phyloP scores from a whole-genome alignment of 2,329 filamentous ascomycete genomes.

The Xenoacremonium recifei region DNA sequence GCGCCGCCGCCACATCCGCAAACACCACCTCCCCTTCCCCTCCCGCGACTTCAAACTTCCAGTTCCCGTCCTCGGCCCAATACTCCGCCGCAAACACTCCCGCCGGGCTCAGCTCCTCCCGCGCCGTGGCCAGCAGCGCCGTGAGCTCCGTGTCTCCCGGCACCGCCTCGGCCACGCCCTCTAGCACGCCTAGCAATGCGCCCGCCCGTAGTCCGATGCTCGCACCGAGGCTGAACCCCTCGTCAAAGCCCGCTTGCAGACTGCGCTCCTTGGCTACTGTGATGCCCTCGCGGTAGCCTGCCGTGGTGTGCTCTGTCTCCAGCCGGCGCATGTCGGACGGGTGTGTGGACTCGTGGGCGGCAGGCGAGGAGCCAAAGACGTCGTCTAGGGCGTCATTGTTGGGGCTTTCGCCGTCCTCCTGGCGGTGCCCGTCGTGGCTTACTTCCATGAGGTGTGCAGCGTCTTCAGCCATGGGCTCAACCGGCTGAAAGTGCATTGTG shows the following conservation, averaged over 20 bases:
- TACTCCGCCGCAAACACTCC: slow-evolving; percentile 64
- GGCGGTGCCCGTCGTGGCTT: slow-evolving; percentile 8
- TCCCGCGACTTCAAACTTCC: slow-evolving; percentile 59
- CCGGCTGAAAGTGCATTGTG: slow-evolving; percentile 34
- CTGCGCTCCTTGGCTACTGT: slow-evolving; percentile 70
- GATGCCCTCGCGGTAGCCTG: slow-evolving; percentile 89
- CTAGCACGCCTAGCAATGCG: slow-evolving; percentile 71
- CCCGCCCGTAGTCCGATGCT: slow-evolving; percentile 74
- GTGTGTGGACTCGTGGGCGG: slow-evolving; percentile 28
- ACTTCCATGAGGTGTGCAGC: slow-evolving; percentile 20
- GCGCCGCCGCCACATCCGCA: slow-evolving; percentile 61
- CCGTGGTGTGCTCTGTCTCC: slow-evolving; percentile 73
- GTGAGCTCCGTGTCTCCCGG: slow-evolving; percentile 20
- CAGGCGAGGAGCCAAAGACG: slow-evolving; percentile 32
- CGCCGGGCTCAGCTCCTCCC: slow-evolving; percentile 58
- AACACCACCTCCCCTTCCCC: slow-evolving; percentile 50
- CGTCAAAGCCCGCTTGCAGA: slow-evolving; percentile 88
- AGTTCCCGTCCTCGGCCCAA: slow-evolving; percentile 69
- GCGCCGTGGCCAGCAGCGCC: slow-evolving; percentile 47
- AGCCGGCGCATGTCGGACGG: slow-evolving; percentile 70
- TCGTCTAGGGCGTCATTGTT: slow-evolving; percentile 34
- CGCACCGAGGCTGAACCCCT: slow-evolving; percentile 82
- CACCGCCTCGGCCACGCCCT: slow-evolving; percentile 62
- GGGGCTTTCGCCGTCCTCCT: slow-evolving; percentile 5
- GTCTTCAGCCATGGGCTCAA: slow-evolving; percentile 28